These are phyloP conservation scores for Amanita exitialis DNA, from an alignment of 768 basidiomycete species.

Conservation along the genomic window DNA sequence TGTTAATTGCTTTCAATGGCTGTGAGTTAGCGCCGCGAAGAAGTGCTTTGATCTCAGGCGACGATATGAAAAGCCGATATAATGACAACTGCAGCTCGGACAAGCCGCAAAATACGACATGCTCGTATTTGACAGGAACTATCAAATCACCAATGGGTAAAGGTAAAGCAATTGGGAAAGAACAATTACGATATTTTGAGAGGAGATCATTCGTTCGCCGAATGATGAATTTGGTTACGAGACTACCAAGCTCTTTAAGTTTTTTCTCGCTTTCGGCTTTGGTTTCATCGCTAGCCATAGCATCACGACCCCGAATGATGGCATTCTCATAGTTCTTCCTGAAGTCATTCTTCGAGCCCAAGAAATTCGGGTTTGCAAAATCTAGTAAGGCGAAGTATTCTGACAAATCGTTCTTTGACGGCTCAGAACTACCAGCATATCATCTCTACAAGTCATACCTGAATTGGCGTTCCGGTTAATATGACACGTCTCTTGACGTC, in stretches of 20 bases:
- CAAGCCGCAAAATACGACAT: constrained; percentile 87
- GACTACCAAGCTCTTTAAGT: constrained; percentile 78
- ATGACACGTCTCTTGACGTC: constrained; percentile 89
- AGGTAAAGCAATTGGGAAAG: not conserved
- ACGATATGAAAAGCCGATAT: constrained; percentile 85
- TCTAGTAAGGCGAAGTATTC: constrained; percentile 92
- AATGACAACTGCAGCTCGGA: constrained; percentile 78
- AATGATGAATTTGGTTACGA: constrained; percentile 92
- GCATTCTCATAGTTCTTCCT: constrained; percentile 91
- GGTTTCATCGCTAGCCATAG: constrained; percentile 68
- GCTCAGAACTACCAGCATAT: not conserved
- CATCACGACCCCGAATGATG: constrained; percentile 86
- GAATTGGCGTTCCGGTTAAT: constrained; percentile 89
- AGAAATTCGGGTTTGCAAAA: constrained; percentile 87
- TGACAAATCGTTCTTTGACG: constrained; percentile 72
- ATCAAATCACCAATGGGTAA: constrained; percentile 8
- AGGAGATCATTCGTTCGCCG: constrained; percentile 88
- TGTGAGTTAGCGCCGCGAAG: constrained; percentile 84
- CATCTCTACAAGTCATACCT: constrained; percentile 29
- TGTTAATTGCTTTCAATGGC: constrained; percentile 92
- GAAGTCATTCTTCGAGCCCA: constrained; percentile 85
- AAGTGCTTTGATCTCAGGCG: constrained; percentile 85
- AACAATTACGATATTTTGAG: constrained; percentile 80
- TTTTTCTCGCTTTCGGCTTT: constrained; percentile 84
- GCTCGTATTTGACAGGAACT: constrained; percentile 96